phyloP scores from a whole-genome alignment of 1,284 basidiomycete species.

The Afroboletus lepidellus region DNA sequence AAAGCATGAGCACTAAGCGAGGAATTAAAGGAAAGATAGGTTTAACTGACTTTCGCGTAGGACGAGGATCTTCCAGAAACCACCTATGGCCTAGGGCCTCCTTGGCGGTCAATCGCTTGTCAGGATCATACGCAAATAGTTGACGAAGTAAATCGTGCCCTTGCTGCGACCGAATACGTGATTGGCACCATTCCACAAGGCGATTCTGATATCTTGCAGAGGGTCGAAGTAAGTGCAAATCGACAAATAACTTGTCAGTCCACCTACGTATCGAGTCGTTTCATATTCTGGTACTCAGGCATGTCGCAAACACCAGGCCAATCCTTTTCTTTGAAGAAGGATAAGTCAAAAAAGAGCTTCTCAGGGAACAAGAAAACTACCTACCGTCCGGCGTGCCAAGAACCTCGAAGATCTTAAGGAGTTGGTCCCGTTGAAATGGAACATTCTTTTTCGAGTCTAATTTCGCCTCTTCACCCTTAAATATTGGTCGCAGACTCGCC shows the following conservation, averaged over 20 bases:
- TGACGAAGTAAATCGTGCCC: conserved; percentile 84
- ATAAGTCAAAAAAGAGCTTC: background rate
- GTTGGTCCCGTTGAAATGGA: conserved; percentile 93
- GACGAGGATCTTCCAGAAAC: conserved; percentile 76
- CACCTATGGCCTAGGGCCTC: conserved; percentile 81
- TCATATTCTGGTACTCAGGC: conserved; percentile 86
- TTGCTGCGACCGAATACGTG: conserved; percentile 54
- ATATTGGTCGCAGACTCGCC: conserved; percentile 90
- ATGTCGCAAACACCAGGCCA: conserved; percentile 89
- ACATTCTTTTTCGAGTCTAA: conserved; percentile 90
- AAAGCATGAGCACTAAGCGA: conserved; percentile 4
- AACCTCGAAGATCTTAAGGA: conserved; percentile 93
- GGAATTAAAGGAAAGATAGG: background rate
- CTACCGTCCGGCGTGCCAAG: conserved; percentile 85
- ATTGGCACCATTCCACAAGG: conserved; percentile 77
- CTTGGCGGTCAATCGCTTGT: conserved; percentile 79
- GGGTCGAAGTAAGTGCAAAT: conserved; percentile 4
- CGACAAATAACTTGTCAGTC: background rate
- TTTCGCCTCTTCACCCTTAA: conserved; percentile 99
- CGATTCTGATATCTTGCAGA: conserved; percentile 59
- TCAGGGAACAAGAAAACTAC: conserved; percentile 15
- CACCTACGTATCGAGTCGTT: conserved; percentile 72
- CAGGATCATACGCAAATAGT: conserved; percentile 90
- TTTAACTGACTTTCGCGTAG: conserved; percentile 65
- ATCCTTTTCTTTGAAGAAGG: conserved; percentile 55